phyloP scores from a whole-genome alignment of 352 stramenopile species.

The Phytopythium oedochilum region DNA sequence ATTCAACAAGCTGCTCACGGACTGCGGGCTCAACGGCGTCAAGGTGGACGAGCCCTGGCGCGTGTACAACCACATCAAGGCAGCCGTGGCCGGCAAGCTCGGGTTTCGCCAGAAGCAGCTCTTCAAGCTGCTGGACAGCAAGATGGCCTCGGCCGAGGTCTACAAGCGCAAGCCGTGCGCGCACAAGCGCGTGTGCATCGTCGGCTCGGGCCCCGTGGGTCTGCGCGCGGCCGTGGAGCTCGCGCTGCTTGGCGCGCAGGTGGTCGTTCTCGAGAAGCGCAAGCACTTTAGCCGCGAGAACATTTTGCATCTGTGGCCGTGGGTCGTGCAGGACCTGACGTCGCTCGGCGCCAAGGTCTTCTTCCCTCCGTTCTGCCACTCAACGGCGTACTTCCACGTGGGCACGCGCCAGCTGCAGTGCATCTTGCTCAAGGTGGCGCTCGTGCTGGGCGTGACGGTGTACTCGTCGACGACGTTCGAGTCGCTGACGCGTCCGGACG shows the following conservation, averaged over 20 bases:
- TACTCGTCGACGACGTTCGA: conserved; percentile 65
- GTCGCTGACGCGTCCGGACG: conserved; percentile 41
- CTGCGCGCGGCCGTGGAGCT: conserved; percentile 71
- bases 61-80: conserved; percentile 69
- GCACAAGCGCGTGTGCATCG: conserved; percentile 67
- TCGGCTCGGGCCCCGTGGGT: conserved; percentile 71
- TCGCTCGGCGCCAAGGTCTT: conserved; percentile 78
- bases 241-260: conserved; percentile 60
- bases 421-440: conserved; percentile 77
- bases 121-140: conserved; percentile 65
- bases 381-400: conserved; percentile 81
- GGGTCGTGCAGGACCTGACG: conserved; percentile 80
- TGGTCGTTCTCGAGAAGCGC: conserved; percentile 80
- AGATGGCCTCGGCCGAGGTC: conserved; percentile 39
- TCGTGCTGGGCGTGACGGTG: conserved; percentile 67
- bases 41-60: conserved; percentile 44
- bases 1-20: conserved; percentile 49
- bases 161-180: conserved; percentile 56
- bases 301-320: conserved; percentile 81
- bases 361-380: conserved; percentile 78
- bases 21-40: conserved; percentile 49
- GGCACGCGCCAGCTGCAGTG: conserved; percentile 82
- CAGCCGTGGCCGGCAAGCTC: conserved; percentile 46
- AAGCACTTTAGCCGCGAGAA: conserved; percentile 80
- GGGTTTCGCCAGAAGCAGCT: conserved; percentile 74